Percentiles rank a stretch among this genome's conserved stretches.
Conservation (phyloP, 495 filamentous ascomycete genomes). For the Penicillium malachiteum region DNA sequence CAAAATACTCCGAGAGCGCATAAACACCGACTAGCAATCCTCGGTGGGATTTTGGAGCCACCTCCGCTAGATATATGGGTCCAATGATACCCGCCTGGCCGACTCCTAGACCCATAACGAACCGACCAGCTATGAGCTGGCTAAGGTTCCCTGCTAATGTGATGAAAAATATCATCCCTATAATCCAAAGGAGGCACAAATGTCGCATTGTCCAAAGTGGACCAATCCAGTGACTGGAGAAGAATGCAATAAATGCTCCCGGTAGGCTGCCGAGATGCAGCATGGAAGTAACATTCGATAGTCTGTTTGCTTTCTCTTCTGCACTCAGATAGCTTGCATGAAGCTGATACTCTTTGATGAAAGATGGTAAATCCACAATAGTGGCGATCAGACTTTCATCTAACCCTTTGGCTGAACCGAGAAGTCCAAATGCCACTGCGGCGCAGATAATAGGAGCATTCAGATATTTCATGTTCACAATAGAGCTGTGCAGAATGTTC, state of each 20-base stretch:
- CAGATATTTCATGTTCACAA: background rate
- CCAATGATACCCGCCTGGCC: slow-evolving; percentile 64
- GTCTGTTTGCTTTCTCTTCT: background rate
- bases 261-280: background rate
- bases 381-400: background rate
- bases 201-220: slow-evolving; percentile 65
- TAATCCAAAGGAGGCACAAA: slow-evolving; percentile 61
- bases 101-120: slow-evolving; percentile 64
- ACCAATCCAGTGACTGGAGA: slow-evolving; percentile 55
- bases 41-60: slow-evolving; percentile 1
- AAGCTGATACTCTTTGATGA: background rate
- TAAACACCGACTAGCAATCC: background rate
- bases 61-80: slow-evolving; percentile 48
- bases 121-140: slow-evolving; percentile 62
- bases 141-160: slow-evolving; percentile 56
- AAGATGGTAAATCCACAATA: background rate
- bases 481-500: too few relatives aligned
- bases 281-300: slow-evolving; percentile 1
- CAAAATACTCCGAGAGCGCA: background rate
- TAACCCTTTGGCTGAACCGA: background rate
- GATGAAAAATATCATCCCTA: slow-evolving; percentile 67
- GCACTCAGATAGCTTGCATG: background rate
- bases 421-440: background rate
- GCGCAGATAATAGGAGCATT: background rate
- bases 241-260: background rate